Evolutionary conservation across 805 yeast species (phyloP), one percentile per base, ranked within the genome.

Genomic region (Lipomyces mesembrius): DNA sequence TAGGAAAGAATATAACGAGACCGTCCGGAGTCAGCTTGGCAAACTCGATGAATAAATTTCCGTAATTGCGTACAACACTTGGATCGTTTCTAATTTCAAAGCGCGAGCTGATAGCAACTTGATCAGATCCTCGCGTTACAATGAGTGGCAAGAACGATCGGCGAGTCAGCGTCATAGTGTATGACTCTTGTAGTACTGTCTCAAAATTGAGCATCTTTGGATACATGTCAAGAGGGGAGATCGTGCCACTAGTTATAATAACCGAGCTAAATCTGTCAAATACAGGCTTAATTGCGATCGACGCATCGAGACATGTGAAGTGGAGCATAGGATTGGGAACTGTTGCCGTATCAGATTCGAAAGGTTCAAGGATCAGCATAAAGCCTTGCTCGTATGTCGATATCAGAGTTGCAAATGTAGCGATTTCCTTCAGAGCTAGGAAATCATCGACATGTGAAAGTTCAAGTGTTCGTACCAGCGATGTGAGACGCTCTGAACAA

Each of bases 51-150:
- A 95, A 79, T 74, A 95, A 82, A 2, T 96, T 91, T 2, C 99
- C 99, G 77, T 95, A 95, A 78, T 95, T 95, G 77, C 99, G 86
- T 46, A 95, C 98, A 63, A 95, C 97, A 74, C 97, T 91, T 3
- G 99, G 99, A 77, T 95, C 99, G 75, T 95, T 95, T 77, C 99
- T 84, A 68, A 95, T 95, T 79, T 95, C 98, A 77, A 95, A 95
- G 75, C 98, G 85, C 0, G 99, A 94, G 1, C 97, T 90, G 17
- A 95, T 94, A 0, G 98, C 94, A 20, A 95, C 98, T 78, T 95
- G 99, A 78, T 95, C 99, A 0, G 98, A 90, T 0, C 99, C 99
- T 76, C 96, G 94, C 0, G 99, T 94, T 11, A 95, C 96, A 72
- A 95, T 88, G 88, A 95, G 85, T 11, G 99, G 99, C 74, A 95